Conservation (phyloP, 306 rosid species). For the Dryas octopetala region DNA sequence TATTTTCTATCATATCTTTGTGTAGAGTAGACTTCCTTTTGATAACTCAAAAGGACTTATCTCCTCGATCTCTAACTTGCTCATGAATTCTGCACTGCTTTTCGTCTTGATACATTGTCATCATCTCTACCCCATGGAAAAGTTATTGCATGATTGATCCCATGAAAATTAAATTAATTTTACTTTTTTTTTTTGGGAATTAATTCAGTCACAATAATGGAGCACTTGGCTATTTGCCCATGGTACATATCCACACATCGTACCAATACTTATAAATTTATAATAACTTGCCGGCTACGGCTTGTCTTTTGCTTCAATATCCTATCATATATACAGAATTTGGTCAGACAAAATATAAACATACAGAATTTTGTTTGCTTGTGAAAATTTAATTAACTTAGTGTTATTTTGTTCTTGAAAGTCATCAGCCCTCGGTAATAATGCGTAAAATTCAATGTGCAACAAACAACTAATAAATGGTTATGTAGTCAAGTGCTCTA, state of each 20-base stretch:
- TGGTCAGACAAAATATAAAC: no score
- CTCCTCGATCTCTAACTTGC: not conserved
- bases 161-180: not conserved
- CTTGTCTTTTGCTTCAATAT: not conserved
- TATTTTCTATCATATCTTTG: not conserved
- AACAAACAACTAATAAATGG: not conserved
- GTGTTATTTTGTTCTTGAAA: not conserved
- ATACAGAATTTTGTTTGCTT: not conserved
- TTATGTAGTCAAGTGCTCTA: not conserved
- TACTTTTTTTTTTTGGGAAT: not conserved
- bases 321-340: not conserved
- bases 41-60: not conserved
- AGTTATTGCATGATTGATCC: conserved; percentile 17
- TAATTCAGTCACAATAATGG: conserved; percentile 20
- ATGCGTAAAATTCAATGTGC: not conserved
- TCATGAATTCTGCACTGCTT: conserved; percentile 33
- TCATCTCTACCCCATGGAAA: not conserved
- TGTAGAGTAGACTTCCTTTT: not conserved
- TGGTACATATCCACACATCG: not conserved
- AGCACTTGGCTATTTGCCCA: not conserved
- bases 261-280: not conserved
- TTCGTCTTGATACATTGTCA: conserved; percentile 38
- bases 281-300: not conserved
- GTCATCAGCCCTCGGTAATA: not conserved
- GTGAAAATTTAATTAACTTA: not conserved